phyloP scores from a whole-genome alignment of 2,329 filamentous ascomycete genomes.

The Beauveria rudraprayagi region DNA sequence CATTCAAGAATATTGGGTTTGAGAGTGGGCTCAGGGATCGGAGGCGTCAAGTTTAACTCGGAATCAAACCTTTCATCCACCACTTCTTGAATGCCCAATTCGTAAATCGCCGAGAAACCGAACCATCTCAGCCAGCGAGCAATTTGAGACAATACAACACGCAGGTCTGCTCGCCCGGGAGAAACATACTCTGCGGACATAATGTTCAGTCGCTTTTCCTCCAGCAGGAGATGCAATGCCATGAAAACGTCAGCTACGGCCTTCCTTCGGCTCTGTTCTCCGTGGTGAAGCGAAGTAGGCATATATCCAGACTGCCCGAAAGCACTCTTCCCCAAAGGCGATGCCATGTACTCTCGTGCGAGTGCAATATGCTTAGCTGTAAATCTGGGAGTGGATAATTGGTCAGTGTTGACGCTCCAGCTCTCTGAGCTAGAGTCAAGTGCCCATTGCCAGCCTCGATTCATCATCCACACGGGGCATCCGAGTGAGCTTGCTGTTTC shows the following conservation, averaged over 20 bases:
- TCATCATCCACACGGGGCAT: conserved; percentile 52
- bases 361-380: conserved; percentile 46
- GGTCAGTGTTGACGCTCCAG: conserved; percentile 18
- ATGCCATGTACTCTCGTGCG: conserved; percentile 58
- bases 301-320: conserved; percentile 52
- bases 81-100: conserved; percentile 45
- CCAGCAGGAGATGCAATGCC: conserved; percentile 75
- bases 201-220: conserved; percentile 78
- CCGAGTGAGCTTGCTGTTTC: conserved; percentile 41
- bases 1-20: conserved; percentile 43
- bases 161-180: conserved; percentile 44
- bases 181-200: conserved; percentile 37
- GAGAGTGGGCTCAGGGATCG: conserved; percentile 25
- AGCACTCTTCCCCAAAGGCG: conserved; percentile 46
- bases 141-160: conserved; percentile 73
- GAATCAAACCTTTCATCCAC: conserved; percentile 29
- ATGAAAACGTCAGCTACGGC: conserved; percentile 61
- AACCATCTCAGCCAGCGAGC: conserved; percentile 72
- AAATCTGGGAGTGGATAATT: conserved; percentile 29
- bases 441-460: conserved; percentile 63
- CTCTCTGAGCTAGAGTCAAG: conserved; percentile 42
- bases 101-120: conserved; percentile 39
- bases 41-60: conserved; percentile 26
- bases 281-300: conserved; percentile 49
- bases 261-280: conserved; percentile 49